A percentile compares a stretch with the other conserved stretches of the same genome.
Evolutionary conservation across 2,329 filamentous ascomycete species (phyloP).

Genomic region (Pseudogymnoascus sp.): DNA sequence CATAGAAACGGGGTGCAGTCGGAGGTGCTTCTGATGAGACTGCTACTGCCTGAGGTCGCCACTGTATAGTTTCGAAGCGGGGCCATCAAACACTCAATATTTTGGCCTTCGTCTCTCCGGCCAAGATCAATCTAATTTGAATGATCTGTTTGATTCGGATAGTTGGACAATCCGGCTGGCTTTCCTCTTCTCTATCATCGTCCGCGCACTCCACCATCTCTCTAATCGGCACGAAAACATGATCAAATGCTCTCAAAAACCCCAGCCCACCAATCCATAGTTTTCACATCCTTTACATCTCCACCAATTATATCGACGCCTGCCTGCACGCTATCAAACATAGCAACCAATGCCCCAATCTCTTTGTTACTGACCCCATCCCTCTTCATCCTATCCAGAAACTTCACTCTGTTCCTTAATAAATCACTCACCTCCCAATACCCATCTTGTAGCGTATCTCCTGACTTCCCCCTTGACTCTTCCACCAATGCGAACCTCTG

Average conservation of each 20-base stretch:
- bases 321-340: constrained; percentile 17
- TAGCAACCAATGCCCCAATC: constrained; percentile 22
- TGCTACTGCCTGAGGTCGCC: too few relatives aligned
- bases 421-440: constrained; percentile 37
- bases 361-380: constrained; percentile 23
- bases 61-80: neutral
- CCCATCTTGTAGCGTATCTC: constrained; percentile 36
- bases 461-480: constrained; percentile 32
- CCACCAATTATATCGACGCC: constrained; percentile 16
- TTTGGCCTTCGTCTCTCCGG: neutral
- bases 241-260: constrained; percentile 11
- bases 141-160: neutral
- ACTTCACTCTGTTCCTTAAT: constrained; percentile 22
- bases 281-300: constrained; percentile 27
- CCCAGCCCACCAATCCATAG: constrained; percentile 37
- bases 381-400: constrained; percentile 29
- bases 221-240: neutral
- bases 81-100: neutral
- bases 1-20: too few relatives aligned
- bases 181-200: neutral
- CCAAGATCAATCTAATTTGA: neutral
- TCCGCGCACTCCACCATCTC: neutral
- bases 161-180: neutral
- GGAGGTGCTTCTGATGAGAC: too few relatives aligned
- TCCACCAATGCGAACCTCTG: constrained; percentile 32